A percentile compares a stretch with the other conserved stretches of the same genome.
phyloP scores from a whole-genome alignment of 305 asterid genomes.

The Withania somnifera region DNA sequence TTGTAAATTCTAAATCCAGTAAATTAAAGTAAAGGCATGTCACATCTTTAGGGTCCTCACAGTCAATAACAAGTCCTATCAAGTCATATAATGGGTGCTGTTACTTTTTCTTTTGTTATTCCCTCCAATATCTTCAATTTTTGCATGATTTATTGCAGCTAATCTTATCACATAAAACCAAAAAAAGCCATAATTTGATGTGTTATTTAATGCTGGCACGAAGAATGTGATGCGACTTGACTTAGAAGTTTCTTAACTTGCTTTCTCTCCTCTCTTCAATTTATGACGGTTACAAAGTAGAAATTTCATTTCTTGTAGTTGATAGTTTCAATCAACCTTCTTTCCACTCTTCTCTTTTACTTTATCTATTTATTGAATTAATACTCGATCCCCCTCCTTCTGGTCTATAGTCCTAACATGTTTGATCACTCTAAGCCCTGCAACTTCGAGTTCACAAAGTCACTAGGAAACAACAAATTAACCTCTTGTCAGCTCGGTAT shows the following conservation, averaged over 20 bases:
- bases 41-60: slow-evolving; percentile 1
- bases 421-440: neutral
- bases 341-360: neutral
- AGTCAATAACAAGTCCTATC: slow-evolving; percentile 1
- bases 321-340: neutral
- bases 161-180: neutral
- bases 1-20: neutral
- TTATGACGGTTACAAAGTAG: no score
- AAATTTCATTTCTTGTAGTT: neutral
- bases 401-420: neutral
- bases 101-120: neutral
- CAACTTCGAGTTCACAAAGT: neutral
- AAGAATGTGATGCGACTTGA: no score
- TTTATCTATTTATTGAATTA: no score
- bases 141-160: neutral
- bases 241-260: no score
- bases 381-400: no score
- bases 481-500: neutral
- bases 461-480: neutral
- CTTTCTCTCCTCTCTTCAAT: no score
- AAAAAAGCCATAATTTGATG: no score
- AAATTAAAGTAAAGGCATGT: neutral
- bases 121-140: neutral
- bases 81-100: neutral
- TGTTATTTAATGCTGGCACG: no score